These are phyloP conservation scores for Arabis alpina DNA, from an alignment of 345 rosid species.

Conservation along the genomic window DNA sequence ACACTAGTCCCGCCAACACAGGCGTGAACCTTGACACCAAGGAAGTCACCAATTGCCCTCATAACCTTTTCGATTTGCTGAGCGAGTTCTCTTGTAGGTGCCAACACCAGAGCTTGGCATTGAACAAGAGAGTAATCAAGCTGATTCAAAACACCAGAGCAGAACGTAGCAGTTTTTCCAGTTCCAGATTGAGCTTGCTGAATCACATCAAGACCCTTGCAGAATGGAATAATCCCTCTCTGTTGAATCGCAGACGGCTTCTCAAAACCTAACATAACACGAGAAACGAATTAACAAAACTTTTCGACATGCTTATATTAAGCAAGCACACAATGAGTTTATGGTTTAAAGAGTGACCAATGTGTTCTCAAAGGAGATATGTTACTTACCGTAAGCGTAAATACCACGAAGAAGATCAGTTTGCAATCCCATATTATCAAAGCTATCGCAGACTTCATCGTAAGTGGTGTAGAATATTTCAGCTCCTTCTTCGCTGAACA, in stretches of 20 bases:
- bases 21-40: conserved; percentile 91
- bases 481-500: conserved; percentile 54
- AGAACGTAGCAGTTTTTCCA: conserved; percentile 92
- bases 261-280: conserved; percentile 61
- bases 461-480: conserved; percentile 72
- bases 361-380: too few species aligned
- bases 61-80: conserved; percentile 97
- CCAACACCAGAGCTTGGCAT: conserved; percentile 88
- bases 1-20: conserved; percentile 98
- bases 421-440: conserved; percentile 84
- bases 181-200: conserved; percentile 98
- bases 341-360: too few species aligned
- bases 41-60: conserved; percentile 93
- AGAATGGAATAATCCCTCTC: conserved; percentile 91
- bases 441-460: conserved; percentile 83
- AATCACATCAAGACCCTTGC: conserved; percentile 92
- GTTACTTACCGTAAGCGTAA: conserved; percentile 79
- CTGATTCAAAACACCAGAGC: conserved; percentile 92
- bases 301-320: neutral
- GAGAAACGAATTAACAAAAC: neutral
- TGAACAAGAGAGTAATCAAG: conserved; percentile 68
- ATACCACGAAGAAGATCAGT: conserved; percentile 89
- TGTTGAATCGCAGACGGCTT: conserved; percentile 98
- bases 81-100: conserved; percentile 91
- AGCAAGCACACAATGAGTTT: too few species aligned